phyloP scores from a whole-genome alignment of 140 eudicot genomes.

The Senecio squalidus region DNA sequence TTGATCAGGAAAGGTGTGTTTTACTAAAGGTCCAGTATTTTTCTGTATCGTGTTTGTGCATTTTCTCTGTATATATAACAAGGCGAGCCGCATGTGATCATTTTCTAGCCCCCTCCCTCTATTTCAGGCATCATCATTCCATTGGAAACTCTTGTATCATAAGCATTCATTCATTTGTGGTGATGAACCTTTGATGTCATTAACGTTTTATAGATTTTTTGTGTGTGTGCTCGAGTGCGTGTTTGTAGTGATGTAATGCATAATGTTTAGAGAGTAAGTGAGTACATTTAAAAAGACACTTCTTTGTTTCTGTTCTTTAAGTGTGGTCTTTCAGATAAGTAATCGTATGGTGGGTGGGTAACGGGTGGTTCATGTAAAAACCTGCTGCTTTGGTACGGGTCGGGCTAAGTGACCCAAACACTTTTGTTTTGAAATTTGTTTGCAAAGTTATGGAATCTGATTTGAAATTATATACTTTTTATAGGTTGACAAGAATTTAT shows the following conservation, averaged over 20 bases:
- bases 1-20: neutral
- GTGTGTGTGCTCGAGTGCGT: constrained; percentile 4
- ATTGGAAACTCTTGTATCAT: constrained; percentile 17
- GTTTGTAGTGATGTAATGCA: constrained; percentile 11
- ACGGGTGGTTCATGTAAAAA: neutral
- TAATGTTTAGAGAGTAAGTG: neutral
- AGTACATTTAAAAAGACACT: neutral
- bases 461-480: no score
- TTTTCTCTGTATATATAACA: constrained; percentile 18
- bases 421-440: neutral
- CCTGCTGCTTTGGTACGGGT: neutral
- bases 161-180: constrained; percentile 23
- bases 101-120: neutral
- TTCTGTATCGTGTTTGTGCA: constrained; percentile 22
- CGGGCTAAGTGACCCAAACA: neutral
- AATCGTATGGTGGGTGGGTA: neutral
- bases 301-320: neutral
- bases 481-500: no score
- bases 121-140: constrained; percentile 16
- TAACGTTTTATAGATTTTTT: constrained; percentile 5
- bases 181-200: constrained; percentile 11
- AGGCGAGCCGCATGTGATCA: constrained; percentile 9
- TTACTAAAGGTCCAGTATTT: constrained; percentile 14
- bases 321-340: neutral
- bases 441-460: no score